These are phyloP conservation scores for Populus hybrid DNA, from an alignment of 441 rosid species.

Conservation along the genomic window DNA sequence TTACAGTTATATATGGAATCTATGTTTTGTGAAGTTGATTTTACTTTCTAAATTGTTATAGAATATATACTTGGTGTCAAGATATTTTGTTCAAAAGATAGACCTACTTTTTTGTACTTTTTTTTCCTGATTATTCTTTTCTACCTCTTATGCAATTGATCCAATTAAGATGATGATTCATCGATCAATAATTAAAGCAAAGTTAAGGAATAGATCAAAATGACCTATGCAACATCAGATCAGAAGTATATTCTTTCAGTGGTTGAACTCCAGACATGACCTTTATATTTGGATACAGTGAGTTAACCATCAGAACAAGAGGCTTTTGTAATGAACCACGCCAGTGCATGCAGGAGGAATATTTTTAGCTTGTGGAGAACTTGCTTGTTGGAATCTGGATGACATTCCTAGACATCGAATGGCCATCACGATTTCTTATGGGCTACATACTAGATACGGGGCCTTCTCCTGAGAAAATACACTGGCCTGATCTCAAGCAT, in stretches of 20 bases:
- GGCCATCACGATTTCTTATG: no score
- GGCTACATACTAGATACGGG: no score
- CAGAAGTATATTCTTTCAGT: not conserved
- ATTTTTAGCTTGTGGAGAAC: no score
- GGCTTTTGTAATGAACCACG: not conserved
- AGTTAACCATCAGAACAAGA: not conserved
- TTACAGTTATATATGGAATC: not conserved
- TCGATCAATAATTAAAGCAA: not conserved
- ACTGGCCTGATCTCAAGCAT: no score
- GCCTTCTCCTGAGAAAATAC: no score
- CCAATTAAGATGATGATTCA: not conserved
- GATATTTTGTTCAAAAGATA: not conserved
- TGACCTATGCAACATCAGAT: not conserved
- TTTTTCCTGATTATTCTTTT: not conserved
- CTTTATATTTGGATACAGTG: not conserved
- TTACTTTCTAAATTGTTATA: not conserved
- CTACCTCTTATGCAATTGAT: not conserved
- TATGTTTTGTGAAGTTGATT: not conserved
- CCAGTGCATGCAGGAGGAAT: no score
- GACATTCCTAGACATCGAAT: no score
- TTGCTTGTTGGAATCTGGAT: no score
- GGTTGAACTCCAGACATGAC: not conserved
- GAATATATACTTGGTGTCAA: not conserved
- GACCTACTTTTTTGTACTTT: no score
- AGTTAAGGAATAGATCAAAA: not conserved